Conservation (phyloP, 202 grass and related monocot genomes). For the Setaria italica region DNA sequence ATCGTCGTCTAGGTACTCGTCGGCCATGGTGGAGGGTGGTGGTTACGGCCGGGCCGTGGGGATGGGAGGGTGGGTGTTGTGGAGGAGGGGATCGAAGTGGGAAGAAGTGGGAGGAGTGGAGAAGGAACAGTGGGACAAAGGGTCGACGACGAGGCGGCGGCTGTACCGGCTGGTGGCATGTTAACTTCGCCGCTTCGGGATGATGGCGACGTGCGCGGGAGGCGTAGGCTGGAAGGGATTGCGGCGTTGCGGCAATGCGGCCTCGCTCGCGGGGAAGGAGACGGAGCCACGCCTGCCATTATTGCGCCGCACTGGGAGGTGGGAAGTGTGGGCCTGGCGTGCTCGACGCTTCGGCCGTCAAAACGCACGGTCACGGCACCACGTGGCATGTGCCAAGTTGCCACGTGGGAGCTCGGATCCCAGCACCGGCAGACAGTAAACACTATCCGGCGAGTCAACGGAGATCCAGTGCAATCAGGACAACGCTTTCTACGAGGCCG, state of each 20-base stretch:
- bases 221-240: conserved; percentile 40
- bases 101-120: background rate
- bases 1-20: conserved; percentile 55
- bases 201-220: conserved; percentile 40
- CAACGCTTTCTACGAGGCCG: background rate
- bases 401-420: background rate
- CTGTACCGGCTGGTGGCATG: conserved; percentile 32
- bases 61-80: conserved; percentile 3
- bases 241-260: too few species aligned
- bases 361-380: background rate
- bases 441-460: background rate
- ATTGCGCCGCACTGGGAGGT: background rate
- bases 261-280: background rate
- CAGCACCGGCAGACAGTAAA: too few species aligned
- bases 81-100: background rate
- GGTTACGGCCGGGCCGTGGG: background rate
- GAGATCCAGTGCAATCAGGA: background rate
- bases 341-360: background rate
- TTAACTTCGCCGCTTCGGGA: conserved; percentile 28
- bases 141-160: background rate
- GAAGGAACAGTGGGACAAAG: too few species aligned
- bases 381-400: background rate
- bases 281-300: background rate
- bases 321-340: background rate
- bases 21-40: conserved; percentile 14